Evolutionary conservation across 164 flowering plant species (phyloP).

Genomic region (Brasenia schreberi): DNA sequence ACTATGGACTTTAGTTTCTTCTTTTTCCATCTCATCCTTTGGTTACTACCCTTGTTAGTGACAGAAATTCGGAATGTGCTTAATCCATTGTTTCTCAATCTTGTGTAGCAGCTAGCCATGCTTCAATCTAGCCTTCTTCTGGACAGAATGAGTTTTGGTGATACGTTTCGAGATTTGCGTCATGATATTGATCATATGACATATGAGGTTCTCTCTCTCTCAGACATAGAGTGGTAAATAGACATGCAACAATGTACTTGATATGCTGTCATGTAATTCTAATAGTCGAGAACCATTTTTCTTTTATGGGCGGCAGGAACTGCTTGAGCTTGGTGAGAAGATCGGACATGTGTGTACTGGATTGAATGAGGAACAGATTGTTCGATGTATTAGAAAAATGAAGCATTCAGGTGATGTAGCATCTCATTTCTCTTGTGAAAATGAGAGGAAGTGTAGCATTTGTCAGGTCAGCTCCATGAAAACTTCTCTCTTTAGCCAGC

Average conservation of each 20-base stretch:
- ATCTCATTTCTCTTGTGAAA: conserved; percentile 15
- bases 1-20: too few relatives aligned
- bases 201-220: conserved; percentile 23
- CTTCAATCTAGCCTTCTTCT: conserved; percentile 41
- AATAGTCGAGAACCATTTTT: not conserved
- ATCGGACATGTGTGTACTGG: conserved; percentile 62
- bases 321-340: conserved; percentile 57
- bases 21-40: too few relatives aligned
- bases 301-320: conserved; percentile 25
- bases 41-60: too few relatives aligned
- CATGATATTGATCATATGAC: conserved; percentile 79
- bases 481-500: not conserved
- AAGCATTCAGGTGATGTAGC: conserved; percentile 16
- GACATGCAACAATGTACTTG: not conserved
- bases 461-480: conserved; percentile 37
- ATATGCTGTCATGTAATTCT: not conserved
- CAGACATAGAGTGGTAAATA: too few relatives aligned
- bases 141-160: conserved; percentile 34
- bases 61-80: too few relatives aligned
- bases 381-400: conserved; percentile 35
- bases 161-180: conserved; percentile 60
- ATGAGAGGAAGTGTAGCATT: conserved; percentile 46
- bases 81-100: not conserved
- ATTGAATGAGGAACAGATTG: conserved; percentile 48
- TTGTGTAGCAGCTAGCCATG: conserved; percentile 46